These are phyloP conservation scores for Cinchona pubescens DNA, from an alignment of 257 asterid species.

Conservation along the genomic window DNA sequence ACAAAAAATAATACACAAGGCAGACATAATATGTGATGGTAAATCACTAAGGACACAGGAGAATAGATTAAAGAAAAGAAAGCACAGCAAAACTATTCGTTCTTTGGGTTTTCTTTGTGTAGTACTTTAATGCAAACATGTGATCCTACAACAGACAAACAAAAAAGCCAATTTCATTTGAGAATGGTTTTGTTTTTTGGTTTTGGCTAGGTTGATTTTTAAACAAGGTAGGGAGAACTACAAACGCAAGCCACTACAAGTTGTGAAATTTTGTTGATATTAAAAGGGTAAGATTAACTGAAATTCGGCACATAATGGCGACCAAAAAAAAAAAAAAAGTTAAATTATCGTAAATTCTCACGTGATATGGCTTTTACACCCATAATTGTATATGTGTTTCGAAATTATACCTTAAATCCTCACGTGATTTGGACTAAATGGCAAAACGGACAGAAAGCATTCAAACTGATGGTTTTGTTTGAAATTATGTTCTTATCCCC, in stretches of 20 bases:
- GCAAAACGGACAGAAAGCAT: no score
- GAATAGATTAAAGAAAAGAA: not conserved
- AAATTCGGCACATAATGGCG: not conserved
- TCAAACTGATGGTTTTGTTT: no score
- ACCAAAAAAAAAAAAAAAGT: no score
- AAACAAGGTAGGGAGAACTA: not conserved
- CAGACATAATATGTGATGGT: no score
- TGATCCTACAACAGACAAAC: conserved; percentile 26
- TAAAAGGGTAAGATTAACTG: not conserved
- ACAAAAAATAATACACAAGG: no score
- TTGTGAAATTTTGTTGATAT: not conserved
- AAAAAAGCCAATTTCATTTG: not conserved
- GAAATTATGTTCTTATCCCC: no score
- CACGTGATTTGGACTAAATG: no score
- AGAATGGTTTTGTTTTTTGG: not conserved
- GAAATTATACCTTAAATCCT: no score
- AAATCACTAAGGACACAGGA: not conserved
- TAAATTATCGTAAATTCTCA: no score
- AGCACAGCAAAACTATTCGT: not conserved
- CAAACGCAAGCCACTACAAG: not conserved
- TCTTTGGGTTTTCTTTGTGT: conserved; percentile 11
- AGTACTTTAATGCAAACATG: conserved; percentile 23
- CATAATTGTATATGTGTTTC: no score
- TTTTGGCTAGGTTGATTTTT: no score
- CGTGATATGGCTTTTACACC: no score